Base-by-base conservation (phyloP, 257 asterid genomes). In the Fraxinus quadrangulata region DNA sequence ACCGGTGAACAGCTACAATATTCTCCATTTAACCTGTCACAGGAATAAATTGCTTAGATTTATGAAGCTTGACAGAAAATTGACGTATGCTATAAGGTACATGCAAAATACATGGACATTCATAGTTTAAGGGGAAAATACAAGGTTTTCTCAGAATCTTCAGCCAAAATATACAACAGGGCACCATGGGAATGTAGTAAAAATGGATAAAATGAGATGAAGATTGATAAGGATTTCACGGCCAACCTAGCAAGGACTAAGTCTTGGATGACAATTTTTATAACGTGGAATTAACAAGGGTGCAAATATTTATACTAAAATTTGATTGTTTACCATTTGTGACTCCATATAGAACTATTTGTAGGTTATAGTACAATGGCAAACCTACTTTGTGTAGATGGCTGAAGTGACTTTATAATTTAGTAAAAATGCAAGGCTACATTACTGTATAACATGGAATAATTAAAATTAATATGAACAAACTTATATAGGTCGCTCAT, bases 21-120 rank as follows among this genome's bases (percentile, higher is more conserved):
- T 24, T 70, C 71, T 75, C 72, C 67, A 1, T 54, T 21, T 54
- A 9, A 73, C 69, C 77, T 73, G 69, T 54, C 21, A 73, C 59
- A 67, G 66, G 10, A 61, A 24, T 63, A 24, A 26, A 12, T 63
- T 26, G 21, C 8, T 63, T 23, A 23, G 16, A 59, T 59, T 8
- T 19, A 0, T 7, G 30, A 23, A 21, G 67, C 67, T 19, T 59
- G 67, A 63, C 6, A 63, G 36, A 47, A 12, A 65, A 30, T 40
- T 6, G 17, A 31, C 26, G 8, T 28, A 16, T 1, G 6, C 8
- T 49, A 6, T 34, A 16, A 24, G 69, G 45, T 73, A 31, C 68
- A 61, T 10, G 68, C 12, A 31, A 31, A 31, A 71, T 70, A 71
- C 6, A 23, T 71, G 34, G 10, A n/a, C 11, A 9, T 45, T 23